Conservation (phyloP, 208 protist genomes). For the Trypanosoma congolense region DNA sequence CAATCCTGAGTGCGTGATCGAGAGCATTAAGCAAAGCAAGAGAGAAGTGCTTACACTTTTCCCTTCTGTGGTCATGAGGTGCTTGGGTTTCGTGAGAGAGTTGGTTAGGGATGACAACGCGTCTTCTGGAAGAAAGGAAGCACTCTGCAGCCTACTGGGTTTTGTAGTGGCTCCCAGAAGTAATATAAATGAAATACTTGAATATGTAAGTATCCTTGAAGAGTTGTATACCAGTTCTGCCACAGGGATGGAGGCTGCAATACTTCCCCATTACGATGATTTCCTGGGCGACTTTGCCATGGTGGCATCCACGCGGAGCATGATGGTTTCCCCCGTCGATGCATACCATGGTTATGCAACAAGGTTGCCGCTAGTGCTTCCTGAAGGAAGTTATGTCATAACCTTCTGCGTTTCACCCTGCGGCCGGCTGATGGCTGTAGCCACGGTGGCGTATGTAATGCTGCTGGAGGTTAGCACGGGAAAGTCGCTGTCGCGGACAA, state of each 20-base stretch:
- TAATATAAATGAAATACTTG: conserved; percentile 53
- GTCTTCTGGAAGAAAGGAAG: conserved; percentile 24
- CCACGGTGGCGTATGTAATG: conserved; percentile 34
- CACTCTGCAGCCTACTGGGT: conserved; percentile 49
- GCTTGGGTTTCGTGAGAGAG: conserved; percentile 27
- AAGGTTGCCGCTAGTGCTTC: conserved; percentile 44
- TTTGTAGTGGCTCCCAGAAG: conserved; percentile 52
- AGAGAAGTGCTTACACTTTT: conserved; percentile 22
- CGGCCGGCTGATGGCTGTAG: conserved; percentile 44
- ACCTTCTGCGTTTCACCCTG: conserved; percentile 76
- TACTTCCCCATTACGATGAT: conserved; percentile 37
- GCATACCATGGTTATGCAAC: conserved; percentile 48
- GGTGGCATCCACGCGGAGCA: conserved; percentile 22
- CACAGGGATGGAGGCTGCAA: conserved; percentile 19
- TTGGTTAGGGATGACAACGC: conserved; percentile 21
- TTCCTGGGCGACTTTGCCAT: conserved; percentile 49
- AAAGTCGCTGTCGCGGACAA: conserved; percentile 26
- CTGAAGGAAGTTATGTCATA: conserved; percentile 54
- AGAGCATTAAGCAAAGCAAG: conserved; percentile 15
- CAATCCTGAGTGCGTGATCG: conserved; percentile 10
- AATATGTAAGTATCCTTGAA: conserved; percentile 59
- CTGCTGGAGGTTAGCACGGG: conserved; percentile 45
- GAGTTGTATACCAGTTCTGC: conserved; percentile 20
- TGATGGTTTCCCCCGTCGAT: conserved; percentile 62
- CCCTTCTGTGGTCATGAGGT: conserved; percentile 18